A percentile compares a stretch with the other conserved stretches of the same genome.
Conservation (phyloP, 2,329 filamentous ascomycete species). For the Microdochium paspali region DNA sequence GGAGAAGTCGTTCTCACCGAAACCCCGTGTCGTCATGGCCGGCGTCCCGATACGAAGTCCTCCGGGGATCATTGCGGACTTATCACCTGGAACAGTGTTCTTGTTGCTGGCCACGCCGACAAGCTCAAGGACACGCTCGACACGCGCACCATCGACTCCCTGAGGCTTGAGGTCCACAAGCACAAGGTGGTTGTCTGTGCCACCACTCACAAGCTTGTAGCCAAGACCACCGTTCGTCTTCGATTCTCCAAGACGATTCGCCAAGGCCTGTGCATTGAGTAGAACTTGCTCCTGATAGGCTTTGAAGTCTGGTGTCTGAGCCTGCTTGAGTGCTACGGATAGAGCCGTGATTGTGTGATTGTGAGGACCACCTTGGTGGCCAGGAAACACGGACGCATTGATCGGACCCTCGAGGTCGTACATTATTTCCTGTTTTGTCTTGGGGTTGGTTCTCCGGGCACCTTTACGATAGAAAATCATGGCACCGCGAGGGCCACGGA, state of each 20-base stretch:
- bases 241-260: conserved; percentile 51
- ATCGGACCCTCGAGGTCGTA: conserved; percentile 92
- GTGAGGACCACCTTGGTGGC: conserved; percentile 95
- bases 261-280: conserved; percentile 83
- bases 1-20: conserved; percentile 78
- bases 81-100: conserved; percentile 95
- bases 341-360: conserved; percentile 98
- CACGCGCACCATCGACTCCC: conserved; percentile 76
- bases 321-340: conserved; percentile 89
- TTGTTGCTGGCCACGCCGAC: conserved; percentile 98
- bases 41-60: conserved; percentile 91
- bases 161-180: conserved; percentile 86
- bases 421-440: conserved; percentile 74
- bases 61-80: conserved; percentile 84
- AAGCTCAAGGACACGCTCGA: conserved; percentile 83
- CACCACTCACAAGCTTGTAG: conserved; percentile 85
- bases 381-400: conserved; percentile 94
- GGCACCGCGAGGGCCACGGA: conserved; percentile 87
- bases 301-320: conserved; percentile 80
- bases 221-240: conserved; percentile 71
- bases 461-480: conserved; percentile 99
- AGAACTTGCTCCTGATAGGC: conserved; percentile 87
- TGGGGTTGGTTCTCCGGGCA: conserved; percentile 70
- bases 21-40: conserved; percentile 96
- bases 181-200: conserved; percentile 96